Base-by-base conservation (phyloP, 2,329 filamentous ascomycete species). In the Pseudogymnoascus sp. region DNA sequence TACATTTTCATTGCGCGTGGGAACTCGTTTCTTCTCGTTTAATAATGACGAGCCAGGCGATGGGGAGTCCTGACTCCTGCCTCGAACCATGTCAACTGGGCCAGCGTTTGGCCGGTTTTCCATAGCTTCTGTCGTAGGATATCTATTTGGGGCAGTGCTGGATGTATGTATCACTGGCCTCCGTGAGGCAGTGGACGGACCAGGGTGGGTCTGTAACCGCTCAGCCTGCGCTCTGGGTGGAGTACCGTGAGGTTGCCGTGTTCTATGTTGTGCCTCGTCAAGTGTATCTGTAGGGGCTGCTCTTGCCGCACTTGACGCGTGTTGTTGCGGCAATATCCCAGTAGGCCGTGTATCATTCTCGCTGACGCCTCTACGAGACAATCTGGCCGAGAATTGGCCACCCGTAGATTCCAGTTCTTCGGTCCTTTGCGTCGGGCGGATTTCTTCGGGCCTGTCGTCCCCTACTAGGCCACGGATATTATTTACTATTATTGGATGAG, bases 391-490 rank as follows among this genome's bases (percentile, higher is more conserved):
- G 9, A 66, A 43, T 35, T 67, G 67, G n/a, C 67, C 61, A 4
- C 50, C 33, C 36, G 69, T 64, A 30, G 62, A 37, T 9, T 58
- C 60, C 22, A 68, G 67, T 59, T 65, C 63, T 16, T 50, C 38
- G 14, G 63, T 58, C 60, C 50, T 64, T 1, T 64, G 61, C 37
- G 65, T 37, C 2, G 39, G 28, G 58, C 60, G 62, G 36, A 68
- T 62, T 59, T 70, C 68, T 35, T 64, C 68, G n/a, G 70, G 70
- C 58, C 47, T 82, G 82, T 96, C 92, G 69, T 96, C 90, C 41
- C 86, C 88, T 6, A 92, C 86, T 30, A 96, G 77, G 5, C 88
- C 89, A 0, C 92, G 91, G 68, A 97, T 97, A 3, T 86, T 82
- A 18, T 81, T 82, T 11, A 82, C 84, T 59, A 96, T 84, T 30